phyloP scores from a whole-genome alignment of 768 basidiomycete genomes.

The Amyloporia xantha region DNA sequence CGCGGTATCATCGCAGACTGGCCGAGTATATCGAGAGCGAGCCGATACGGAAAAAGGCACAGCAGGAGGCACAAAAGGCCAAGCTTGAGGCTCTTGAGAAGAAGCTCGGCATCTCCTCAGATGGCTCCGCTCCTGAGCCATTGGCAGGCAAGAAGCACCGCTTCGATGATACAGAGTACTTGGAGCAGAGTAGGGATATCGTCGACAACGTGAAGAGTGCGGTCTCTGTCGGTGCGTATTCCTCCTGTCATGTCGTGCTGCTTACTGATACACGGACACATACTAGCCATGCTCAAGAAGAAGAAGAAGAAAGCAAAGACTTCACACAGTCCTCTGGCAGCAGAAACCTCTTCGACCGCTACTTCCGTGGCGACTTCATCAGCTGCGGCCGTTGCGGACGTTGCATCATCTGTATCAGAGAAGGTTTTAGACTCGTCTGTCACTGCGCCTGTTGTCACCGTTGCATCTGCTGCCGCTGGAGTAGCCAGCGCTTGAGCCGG shows the following conservation, averaged over 20 bases:
- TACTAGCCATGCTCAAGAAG: constrained; percentile 62
- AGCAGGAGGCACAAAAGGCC: constrained; percentile 67
- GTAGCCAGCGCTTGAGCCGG: constrained; percentile 10
- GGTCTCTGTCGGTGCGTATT: constrained; percentile 66
- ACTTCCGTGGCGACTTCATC: constrained; percentile 5
- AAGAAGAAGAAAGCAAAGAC: constrained; percentile 67
- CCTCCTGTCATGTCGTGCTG: constrained; percentile 7
- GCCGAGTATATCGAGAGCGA: constrained; percentile 84
- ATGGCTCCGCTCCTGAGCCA: constrained; percentile 30
- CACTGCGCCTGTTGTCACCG: constrained; percentile 14
- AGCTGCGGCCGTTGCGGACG: constrained; percentile 8
- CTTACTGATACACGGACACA: constrained; percentile 7
- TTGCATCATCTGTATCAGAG: constrained; percentile 13
- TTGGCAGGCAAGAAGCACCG: constrained; percentile 76
- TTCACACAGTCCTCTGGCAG: constrained; percentile 13
- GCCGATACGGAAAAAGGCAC: constrained; percentile 72
- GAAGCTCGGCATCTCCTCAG: constrained; percentile 60
- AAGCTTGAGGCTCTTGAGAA: constrained; percentile 84
- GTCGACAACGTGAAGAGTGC: constrained; percentile 90
- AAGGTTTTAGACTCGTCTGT: constrained; percentile 16
- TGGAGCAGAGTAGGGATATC: constrained; percentile 87
- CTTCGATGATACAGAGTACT: constrained; percentile 86
- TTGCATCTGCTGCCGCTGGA: constrained; percentile 10
- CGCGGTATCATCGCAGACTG: constrained; percentile 47
- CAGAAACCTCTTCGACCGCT: constrained; percentile 5